Evolutionary conservation across 257 asterid species (phyloP), one percentile per base, ranked within the genome.

Genomic region (Penstemon newberryi): DNA sequence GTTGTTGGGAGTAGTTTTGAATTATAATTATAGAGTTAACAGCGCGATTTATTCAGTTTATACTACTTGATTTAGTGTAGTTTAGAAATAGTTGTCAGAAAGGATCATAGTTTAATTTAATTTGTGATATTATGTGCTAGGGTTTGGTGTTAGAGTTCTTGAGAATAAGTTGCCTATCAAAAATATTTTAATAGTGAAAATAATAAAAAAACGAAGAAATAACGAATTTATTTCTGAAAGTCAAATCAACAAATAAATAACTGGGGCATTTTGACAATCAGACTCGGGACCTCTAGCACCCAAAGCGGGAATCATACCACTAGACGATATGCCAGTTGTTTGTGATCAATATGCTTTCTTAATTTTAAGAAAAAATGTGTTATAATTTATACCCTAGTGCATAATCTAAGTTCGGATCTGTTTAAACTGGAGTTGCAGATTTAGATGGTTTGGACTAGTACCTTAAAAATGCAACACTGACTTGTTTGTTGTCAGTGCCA

Each of bases 301-400:
- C 90, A 72, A 87, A 92, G 92, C 84, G 87, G 85, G 95, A 89
- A 87, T 89, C 92, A 87, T 89, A 86, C 90, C 94, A 91, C 96
- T 85, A 91, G 95, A 85, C 93, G 96, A 85, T 85, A 85, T 85
- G 88, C 91, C 90, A 15, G 0, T 91, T 12, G 0, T 8, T 7
- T 25, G 39, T 12, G 6, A 53, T 3, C 0, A 53, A 55, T 15
- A 15, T 15, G 18, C 18, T 15, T 15, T 15, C 18, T 15, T 15
- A 15, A 15, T 15, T 15, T 15, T 56, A 5, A 3, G 37, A 8
- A 36, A 65, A 36, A 49, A 3, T 18, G 43, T 11, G 18, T 15
- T 15, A 15, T 15, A 15, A 15, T 15, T 15, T 15, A 15, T 15
- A 15, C 18, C 18, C 18, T 15, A 15, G 18, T 15, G 18, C 18